Base-by-base conservation (phyloP, 169 alveolate genomes). In the Sarcocystis neurona region DNA sequence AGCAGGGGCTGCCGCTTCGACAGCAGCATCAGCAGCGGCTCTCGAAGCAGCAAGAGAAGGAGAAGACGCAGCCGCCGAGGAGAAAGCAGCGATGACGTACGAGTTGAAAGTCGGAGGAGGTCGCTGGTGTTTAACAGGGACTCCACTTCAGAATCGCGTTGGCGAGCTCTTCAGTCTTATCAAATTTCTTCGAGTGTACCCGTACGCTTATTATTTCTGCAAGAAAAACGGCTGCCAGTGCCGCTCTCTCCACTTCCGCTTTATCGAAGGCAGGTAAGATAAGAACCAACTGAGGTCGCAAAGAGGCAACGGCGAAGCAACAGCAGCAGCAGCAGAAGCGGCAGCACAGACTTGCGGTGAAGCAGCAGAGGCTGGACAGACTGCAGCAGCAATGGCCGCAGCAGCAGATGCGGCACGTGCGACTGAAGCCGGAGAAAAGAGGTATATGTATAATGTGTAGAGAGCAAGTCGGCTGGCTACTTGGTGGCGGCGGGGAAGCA, bases 51-150 rank as follows among this genome's bases (percentile, higher is more conserved):
- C 10, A 12, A 48, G 74, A 27, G 10, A 86, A 46, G 6, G 44
- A 5, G 85, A 3, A n/a, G 10, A 34, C 23, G 79, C 39, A 10
- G 78, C 41, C 43, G 79, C 34, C 6, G 44, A 46, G 15, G 85
- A 78, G 89, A 92, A 41, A 27, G 77, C 30, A 1, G 84, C 32
- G 27, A 60, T 32, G 30, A 75, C 39, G 0, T 80, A 48, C 30
- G 39, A 30, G 12, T 47, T 80, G 66, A 46, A 39, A 30, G 89
- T 88, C 39, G 89, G 92, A 56, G 89, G 89, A 30, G 92, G 97
- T 91, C 96, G 98, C 88, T 97, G 99, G 98, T 96, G 99, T 90
- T 95, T 98, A 87, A 97, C 99, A 20, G 99, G 99, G 39, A 98
- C 99, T 1, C 99, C 99, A 10, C 96, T 98, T 34, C 98, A 98